Evolutionary conservation across 208 protist genomes (phyloP).

Genomic region (Wallacemonas sp.): DNA sequence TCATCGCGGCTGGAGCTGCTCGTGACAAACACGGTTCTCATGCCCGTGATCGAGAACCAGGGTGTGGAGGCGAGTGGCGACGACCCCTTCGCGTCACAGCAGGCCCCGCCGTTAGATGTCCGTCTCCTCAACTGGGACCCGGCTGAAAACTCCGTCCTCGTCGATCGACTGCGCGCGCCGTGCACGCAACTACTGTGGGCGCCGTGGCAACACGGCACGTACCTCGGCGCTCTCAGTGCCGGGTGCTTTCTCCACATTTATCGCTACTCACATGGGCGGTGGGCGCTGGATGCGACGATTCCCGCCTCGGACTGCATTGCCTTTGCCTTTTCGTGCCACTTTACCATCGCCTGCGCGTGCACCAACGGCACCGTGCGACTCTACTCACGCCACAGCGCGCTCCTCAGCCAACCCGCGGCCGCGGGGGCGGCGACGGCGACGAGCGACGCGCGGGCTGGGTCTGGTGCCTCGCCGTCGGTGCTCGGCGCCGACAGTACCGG

Average conservation of each 20-base stretch:
- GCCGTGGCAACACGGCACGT: slow-evolving; percentile 85
- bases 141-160: slow-evolving; percentile 41
- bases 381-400: slow-evolving; percentile 26
- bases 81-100: slow-evolving; percentile 21
- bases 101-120: slow-evolving; percentile 30
- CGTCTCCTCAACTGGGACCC: slow-evolving; percentile 63
- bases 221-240: slow-evolving; percentile 62
- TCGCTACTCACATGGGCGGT: slow-evolving; percentile 75
- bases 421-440: not conserved
- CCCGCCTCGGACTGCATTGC: slow-evolving; percentile 46
- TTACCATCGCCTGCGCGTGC: slow-evolving; percentile 74
- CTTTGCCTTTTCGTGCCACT: slow-evolving; percentile 65
- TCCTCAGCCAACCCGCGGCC: not conserved
- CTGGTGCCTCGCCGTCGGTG: not conserved
- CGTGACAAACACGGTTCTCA: slow-evolving; percentile 64
- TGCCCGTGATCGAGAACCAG: slow-evolving; percentile 55
- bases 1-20: slow-evolving; percentile 77
- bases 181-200: slow-evolving; percentile 78
- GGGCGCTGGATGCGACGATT: slow-evolving; percentile 66
- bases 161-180: slow-evolving; percentile 53
- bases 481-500: not conserved
- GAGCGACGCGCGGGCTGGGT: not conserved
- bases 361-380: slow-evolving; percentile 46
- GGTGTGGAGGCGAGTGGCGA: slow-evolving; percentile 5
- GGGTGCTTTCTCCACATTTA: slow-evolving; percentile 67